Evolutionary conservation across 108 stramenopile genomes (phyloP).

Genomic region (Parmales sp.): DNA sequence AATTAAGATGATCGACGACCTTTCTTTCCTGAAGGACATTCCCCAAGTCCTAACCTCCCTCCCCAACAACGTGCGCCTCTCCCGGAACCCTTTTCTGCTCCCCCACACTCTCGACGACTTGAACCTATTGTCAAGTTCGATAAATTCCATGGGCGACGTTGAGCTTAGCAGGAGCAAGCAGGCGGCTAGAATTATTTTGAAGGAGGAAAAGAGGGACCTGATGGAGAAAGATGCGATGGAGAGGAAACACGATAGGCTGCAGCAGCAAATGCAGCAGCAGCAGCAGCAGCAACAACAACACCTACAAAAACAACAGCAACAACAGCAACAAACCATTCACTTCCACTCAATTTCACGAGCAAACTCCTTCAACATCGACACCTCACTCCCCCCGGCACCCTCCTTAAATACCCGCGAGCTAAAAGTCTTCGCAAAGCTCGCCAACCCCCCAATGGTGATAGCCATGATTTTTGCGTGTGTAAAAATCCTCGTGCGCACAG

Average conservation of each 20-base stretch:
- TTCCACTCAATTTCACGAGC: too few relatives aligned
- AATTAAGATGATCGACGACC: neutral
- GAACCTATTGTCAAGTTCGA: neutral
- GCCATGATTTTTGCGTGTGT: neutral
- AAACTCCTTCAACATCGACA: neutral
- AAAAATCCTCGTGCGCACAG: neutral
- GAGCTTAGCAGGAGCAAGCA: neutral
- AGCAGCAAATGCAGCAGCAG: too few relatives aligned
- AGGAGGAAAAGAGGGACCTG: constrained; percentile 5
- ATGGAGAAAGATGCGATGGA: constrained; percentile 1
- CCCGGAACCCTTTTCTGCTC: neutral
- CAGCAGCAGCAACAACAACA: too few relatives aligned
- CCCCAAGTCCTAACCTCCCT: neutral
- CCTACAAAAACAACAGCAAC: too few relatives aligned
- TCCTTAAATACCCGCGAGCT: neutral
- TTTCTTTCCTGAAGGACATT: neutral
- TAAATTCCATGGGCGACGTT: too few relatives aligned
- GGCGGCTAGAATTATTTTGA: neutral
- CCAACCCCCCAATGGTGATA: neutral
- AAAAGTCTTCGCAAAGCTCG: neutral
- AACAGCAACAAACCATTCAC: too few relatives aligned
- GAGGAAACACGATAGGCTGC: neutral
- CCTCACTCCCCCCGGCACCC: neutral
- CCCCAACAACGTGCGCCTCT: neutral
- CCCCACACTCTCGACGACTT: neutral